These are phyloP conservation scores for Exophiala sp. DNA, from an alignment of 2,329 filamentous ascomycete species.

Conservation along the genomic window DNA sequence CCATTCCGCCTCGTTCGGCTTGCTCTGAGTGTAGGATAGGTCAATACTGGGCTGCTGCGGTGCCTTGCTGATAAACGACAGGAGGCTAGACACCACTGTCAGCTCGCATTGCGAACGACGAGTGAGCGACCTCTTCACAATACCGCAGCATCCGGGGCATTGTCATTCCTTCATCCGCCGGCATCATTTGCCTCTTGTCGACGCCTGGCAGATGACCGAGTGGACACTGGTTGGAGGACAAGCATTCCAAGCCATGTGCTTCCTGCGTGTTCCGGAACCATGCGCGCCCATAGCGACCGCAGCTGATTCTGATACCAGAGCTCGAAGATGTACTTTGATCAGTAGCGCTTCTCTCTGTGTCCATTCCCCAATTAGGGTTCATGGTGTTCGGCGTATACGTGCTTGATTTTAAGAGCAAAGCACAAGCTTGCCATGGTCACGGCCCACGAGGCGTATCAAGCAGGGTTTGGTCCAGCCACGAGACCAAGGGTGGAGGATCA, in stretches of 20 bases:
- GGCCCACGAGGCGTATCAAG: background rate
- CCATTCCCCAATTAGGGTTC: too few species aligned
- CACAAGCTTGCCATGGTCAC: background rate
- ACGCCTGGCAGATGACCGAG: background rate
- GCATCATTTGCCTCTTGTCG: background rate
- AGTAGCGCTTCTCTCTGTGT: too few species aligned
- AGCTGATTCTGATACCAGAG: too few species aligned
- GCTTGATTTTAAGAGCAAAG: background rate
- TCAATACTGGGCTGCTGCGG: too few species aligned
- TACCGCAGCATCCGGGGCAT: slow-evolving; percentile 5
- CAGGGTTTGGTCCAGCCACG: background rate
- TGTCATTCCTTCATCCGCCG: background rate
- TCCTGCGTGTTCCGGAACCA: too few species aligned
- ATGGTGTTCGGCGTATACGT: background rate
- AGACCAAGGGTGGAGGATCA: background rate
- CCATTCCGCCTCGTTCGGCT: too few species aligned
- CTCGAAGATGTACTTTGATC: too few species aligned
- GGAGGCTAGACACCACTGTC: background rate
- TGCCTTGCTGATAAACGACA: too few species aligned
- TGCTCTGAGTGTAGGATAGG: too few species aligned
- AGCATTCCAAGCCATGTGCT: background rate
- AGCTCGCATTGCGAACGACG: background rate
- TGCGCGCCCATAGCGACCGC: too few species aligned
- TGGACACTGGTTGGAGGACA: background rate
- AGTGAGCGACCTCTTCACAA: slow-evolving; percentile 2